Evolutionary conservation across 106 monocot genomes (phyloP).

Genomic region (Apostasia ramifera): DNA sequence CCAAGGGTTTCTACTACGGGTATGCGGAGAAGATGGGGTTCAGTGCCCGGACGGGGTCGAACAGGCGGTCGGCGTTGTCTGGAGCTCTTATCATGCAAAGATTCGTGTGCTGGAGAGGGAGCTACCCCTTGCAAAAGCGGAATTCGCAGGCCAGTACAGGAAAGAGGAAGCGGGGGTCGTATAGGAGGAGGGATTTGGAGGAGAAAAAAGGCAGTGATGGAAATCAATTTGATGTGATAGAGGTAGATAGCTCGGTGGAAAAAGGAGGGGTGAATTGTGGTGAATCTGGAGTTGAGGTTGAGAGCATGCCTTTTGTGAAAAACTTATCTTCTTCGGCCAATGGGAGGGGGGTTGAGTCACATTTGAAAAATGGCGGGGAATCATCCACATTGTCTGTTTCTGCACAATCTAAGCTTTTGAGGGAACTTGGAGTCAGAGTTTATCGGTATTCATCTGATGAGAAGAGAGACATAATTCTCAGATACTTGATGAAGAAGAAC

Average conservation of each 20-base stretch:
- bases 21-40: conserved; percentile 30
- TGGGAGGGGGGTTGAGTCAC: neutral
- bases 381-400: conserved; percentile 7
- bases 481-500: conserved; percentile 34
- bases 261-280: neutral
- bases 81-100: conserved; percentile 47
- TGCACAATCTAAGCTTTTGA: conserved; percentile 18
- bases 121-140: conserved; percentile 11
- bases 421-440: conserved; percentile 29
- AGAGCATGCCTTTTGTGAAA: neutral
- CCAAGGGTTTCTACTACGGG: conserved; percentile 36
- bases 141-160: neutral
- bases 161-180: conserved; percentile 3
- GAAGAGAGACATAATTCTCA: conserved; percentile 43
- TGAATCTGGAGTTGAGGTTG: neutral
- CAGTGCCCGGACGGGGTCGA: conserved; percentile 37
- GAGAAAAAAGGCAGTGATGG: conserved; percentile 7
- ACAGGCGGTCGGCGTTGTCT: conserved; percentile 31
- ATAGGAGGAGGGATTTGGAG: neutral
- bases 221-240: conserved; percentile 26
- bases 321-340: neutral
- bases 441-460: conserved; percentile 36
- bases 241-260: conserved; percentile 21
- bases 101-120: conserved; percentile 44
- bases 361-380: conserved; percentile 7